These are phyloP conservation scores for Annulohypoxylon maeteangense DNA, from an alignment of 495 filamentous ascomycete species.

Conservation along the genomic window DNA sequence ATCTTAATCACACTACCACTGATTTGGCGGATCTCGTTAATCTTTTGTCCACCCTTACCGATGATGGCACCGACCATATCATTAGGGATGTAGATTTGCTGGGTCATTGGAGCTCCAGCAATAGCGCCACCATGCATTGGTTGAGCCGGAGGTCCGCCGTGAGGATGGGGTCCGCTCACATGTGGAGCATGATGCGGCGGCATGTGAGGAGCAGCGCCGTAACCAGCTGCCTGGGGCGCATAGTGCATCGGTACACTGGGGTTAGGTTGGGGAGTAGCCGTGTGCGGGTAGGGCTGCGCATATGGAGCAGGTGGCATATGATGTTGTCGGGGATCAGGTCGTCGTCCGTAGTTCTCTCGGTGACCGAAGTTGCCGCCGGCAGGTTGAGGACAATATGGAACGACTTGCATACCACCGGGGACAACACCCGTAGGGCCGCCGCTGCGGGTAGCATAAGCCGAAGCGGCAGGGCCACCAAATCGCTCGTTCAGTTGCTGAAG, in stretches of 20 bases:
- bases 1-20: conserved; percentile 99
- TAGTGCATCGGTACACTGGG: conserved; percentile 79
- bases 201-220: conserved; percentile 81
- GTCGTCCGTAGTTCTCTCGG: conserved; percentile 84
- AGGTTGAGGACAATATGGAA: conserved; percentile 93
- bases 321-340: conserved; percentile 72
- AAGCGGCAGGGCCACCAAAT: conserved; percentile 94
- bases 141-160: conserved; percentile 70
- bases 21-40: conserved; percentile 97
- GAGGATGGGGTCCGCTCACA: conserved; percentile 60
- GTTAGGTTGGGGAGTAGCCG: conserved; percentile 68
- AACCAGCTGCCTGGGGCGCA: conserved; percentile 61
- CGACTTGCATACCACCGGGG: conserved; percentile 96
- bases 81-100: conserved; percentile 99
- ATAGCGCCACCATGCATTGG: conserved; percentile 78
- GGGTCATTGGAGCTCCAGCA: conserved; percentile 88
- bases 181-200: conserved; percentile 73
- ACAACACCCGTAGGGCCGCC: conserved; percentile 92
- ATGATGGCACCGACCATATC: conserved; percentile 99
- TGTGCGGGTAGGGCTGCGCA: conserved; percentile 71
- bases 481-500: conserved; percentile 96
- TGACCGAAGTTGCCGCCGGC: conserved; percentile 91
- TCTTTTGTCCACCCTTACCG: conserved; percentile 98
- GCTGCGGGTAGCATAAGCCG: conserved; percentile 94
- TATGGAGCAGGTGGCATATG: conserved; percentile 60